Percentiles rank a stretch among this genome's conserved stretches.
Evolutionary conservation across 192 early-diverging fungal species (phyloP).

Genomic region (Dimargaris cristalligena): DNA sequence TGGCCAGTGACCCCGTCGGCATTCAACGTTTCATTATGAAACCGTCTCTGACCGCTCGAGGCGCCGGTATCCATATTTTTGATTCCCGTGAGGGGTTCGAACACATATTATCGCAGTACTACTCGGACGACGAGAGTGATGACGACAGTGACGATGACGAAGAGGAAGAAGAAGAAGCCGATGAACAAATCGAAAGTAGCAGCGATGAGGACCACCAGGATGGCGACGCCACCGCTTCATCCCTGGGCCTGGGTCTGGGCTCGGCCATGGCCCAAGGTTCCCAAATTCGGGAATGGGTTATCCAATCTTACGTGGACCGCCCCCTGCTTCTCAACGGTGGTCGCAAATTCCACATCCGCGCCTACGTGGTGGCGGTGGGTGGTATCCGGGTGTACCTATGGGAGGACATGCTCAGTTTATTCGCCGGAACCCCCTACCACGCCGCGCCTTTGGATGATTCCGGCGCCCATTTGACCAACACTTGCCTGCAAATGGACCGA

Average conservation of each 20-base stretch:
- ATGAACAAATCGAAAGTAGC: no score
- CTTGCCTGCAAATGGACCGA: conserved; percentile 37
- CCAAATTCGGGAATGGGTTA: conserved; percentile 52
- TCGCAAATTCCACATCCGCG: conserved; percentile 50
- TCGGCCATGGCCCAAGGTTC: conserved; percentile 16
- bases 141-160: conserved; percentile 20
- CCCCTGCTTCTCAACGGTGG: conserved; percentile 30
- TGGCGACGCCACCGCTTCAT: conserved; percentile 15
- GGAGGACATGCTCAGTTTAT: conserved; percentile 43
- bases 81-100: conserved; percentile 31
- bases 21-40: conserved; percentile 41
- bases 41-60: conserved; percentile 43
- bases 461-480: conserved; percentile 43
- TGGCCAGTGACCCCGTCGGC: no score
- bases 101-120: conserved; percentile 24
- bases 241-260: background rate
- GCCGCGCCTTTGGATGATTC: conserved; percentile 25
- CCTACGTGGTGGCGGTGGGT: conserved; percentile 39
- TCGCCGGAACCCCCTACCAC: conserved; percentile 35
- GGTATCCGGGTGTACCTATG: conserved; percentile 40
- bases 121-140: conserved; percentile 23
- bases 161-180: conserved; percentile 8
- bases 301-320: conserved; percentile 42
- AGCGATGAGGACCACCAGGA: conserved; percentile 5
- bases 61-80: conserved; percentile 45